phyloP scores from a whole-genome alignment of 768 basidiomycete genomes.

The Glaciozyma antarctica region DNA sequence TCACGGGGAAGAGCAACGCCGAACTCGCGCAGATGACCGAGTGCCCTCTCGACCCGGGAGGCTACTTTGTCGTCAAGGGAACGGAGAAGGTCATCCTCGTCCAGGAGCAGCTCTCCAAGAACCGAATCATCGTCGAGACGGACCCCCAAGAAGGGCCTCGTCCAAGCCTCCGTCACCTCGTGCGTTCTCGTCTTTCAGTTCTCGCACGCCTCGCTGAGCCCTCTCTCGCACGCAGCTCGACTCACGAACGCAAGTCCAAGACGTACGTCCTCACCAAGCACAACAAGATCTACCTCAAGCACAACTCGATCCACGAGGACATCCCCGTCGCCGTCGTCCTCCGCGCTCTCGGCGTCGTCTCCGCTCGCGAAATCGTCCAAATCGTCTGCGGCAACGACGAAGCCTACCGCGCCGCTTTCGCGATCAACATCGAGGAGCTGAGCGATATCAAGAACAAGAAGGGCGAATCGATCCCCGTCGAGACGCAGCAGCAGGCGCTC shows the following conservation, averaged over 20 bases:
- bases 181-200: conserved; percentile 45
- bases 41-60: conserved; percentile 97
- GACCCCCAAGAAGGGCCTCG: conserved; percentile 73
- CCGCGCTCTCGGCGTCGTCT: conserved; percentile 90
- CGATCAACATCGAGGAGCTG: conserved; percentile 86
- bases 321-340: conserved; percentile 92
- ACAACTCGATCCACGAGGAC: conserved; percentile 95
- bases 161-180: conserved; percentile 95
- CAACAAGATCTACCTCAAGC: conserved; percentile 85
- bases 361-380: conserved; percentile 93
- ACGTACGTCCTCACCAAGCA: conserved; percentile 95
- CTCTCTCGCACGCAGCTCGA: conserved; percentile 50
- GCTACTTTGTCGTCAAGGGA: conserved; percentile 97
- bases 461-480: conserved; percentile 35
- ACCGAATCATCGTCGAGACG: conserved; percentile 95
- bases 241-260: conserved; percentile 69
- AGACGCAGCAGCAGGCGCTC: conserved; percentile 84
- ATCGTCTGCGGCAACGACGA: conserved; percentile 88
- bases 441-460: conserved; percentile 48
- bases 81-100: conserved; percentile 99
- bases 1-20: conserved; percentile 64
- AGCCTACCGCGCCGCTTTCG: conserved; percentile 72
- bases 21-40: conserved; percentile 91
- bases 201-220: background rate
- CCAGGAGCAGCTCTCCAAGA: conserved; percentile 97